phyloP scores from a whole-genome alignment of 2,329 filamentous ascomycete species.

The Aspergillus texensis region DNA sequence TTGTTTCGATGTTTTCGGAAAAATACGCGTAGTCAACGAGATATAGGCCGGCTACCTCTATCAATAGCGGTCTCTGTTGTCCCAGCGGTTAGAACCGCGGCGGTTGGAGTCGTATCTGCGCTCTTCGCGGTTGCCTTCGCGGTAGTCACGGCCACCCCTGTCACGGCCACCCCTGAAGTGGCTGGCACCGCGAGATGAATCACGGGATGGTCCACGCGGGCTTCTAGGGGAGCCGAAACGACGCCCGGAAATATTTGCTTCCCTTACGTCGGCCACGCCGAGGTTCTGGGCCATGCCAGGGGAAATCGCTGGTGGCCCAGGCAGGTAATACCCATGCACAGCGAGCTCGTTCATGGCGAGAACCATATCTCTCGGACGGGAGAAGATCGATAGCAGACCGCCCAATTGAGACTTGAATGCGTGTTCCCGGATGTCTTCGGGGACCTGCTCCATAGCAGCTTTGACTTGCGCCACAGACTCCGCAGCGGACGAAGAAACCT shows the following conservation, averaged over 20 bases:
- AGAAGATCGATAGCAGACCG: constrained; percentile 26
- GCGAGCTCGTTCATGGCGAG: constrained; percentile 49
- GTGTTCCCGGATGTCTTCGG: constrained; percentile 28
- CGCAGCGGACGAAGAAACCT: constrained; percentile 14
- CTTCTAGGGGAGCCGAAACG: not conserved
- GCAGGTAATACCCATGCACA: constrained; percentile 48
- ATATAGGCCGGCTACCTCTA: not conserved
- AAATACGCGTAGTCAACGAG: not conserved
- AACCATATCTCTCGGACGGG: constrained; percentile 44
- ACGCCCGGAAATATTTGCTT: constrained; percentile 25
- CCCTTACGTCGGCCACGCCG: constrained; percentile 29
- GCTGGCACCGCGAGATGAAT: not conserved
- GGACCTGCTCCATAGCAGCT: constrained; percentile 37
- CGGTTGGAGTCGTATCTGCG: constrained; percentile 8
- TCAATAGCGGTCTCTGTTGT: not conserved
- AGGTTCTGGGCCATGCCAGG: constrained; percentile 29
- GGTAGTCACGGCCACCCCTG: not conserved
- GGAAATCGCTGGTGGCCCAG: constrained; percentile 39
- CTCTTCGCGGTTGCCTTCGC: not conserved
- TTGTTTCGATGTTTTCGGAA: not conserved
- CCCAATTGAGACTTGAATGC: constrained; percentile 35
- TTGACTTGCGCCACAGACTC: constrained; percentile 45
- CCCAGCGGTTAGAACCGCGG: not conserved
- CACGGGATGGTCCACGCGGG: not conserved
- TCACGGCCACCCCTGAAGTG: not conserved